Evolutionary conservation across 805 yeast species (phyloP).

Genomic region (Cyberlindnera suaveolens): DNA sequence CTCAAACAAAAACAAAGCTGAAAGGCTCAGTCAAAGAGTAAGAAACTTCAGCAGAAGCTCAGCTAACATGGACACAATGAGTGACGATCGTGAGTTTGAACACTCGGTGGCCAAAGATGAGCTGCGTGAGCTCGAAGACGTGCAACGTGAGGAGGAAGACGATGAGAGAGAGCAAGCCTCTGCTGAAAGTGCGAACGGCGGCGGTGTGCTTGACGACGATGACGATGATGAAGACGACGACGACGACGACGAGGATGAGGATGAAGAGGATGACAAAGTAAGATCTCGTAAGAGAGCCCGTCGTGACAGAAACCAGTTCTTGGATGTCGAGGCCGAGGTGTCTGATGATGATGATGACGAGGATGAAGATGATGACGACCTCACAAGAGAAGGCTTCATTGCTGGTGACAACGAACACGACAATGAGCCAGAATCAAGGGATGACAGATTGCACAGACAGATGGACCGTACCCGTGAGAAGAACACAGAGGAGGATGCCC

Average conservation of each 20-base stretch:
- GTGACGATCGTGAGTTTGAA: conserved; percentile 17
- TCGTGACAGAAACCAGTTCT: conserved; percentile 60
- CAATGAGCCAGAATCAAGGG: conserved; percentile 42
- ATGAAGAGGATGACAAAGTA: conserved; percentile 43
- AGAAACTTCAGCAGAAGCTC: not conserved
- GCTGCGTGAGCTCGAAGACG: conserved; percentile 19
- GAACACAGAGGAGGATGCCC: conserved; percentile 91
- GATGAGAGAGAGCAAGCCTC: conserved; percentile 14
- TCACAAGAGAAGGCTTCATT: conserved; percentile 76
- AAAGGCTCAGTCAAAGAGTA: too few relatives aligned
- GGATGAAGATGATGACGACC: conserved; percentile 89
- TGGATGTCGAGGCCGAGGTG: conserved; percentile 98
- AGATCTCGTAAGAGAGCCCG: conserved; percentile 40
- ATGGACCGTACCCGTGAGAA: conserved; percentile 83
- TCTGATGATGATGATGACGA: conserved; percentile 97
- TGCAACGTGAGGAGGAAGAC: conserved; percentile 19
- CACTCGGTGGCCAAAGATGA: conserved; percentile 20
- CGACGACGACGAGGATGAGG: conserved; percentile 40
- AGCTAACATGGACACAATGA: conserved; percentile 12
- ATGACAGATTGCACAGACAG: conserved; percentile 85
- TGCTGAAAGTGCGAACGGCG: conserved; percentile 22
- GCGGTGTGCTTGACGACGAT: conserved; percentile 23
- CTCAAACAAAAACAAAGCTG: too few relatives aligned
- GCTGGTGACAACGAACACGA: conserved; percentile 62
- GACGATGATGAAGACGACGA: conserved; percentile 30